phyloP scores from a whole-genome alignment of 2,329 filamentous ascomycete species.

The Ilyonectria sp. region DNA sequence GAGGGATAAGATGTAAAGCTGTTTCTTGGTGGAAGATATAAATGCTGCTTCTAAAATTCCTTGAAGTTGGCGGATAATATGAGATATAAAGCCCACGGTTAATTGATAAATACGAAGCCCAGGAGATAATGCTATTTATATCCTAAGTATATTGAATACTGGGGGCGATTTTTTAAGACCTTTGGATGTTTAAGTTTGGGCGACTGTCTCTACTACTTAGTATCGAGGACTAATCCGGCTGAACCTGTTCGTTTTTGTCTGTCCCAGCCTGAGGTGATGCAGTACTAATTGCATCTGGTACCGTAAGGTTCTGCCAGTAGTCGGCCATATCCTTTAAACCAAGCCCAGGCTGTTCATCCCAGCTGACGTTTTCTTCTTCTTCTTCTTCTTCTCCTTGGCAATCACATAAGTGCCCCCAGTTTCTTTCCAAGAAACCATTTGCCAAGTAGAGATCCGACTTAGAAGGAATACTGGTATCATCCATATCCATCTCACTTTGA shows the following conservation, averaged over 20 bases:
- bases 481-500: conserved; percentile 10
- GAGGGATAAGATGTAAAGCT: background rate
- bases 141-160: background rate
- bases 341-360: no score
- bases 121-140: background rate
- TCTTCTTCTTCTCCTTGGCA: background rate
- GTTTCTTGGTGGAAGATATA: background rate
- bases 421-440: conserved; percentile 14
- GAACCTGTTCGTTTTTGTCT: background rate
- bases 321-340: background rate
- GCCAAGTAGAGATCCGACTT: conserved; percentile 8
- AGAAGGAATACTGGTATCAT: conserved; percentile 6
- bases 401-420: background rate
- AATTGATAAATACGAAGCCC: background rate
- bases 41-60: background rate
- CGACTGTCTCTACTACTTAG: background rate
- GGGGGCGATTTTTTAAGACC: background rate
- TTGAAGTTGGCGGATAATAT: background rate
- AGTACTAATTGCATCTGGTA: background rate
- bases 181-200: background rate
- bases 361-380: no score
- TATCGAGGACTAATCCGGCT: background rate
- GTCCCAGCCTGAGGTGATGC: background rate
- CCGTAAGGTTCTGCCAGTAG: background rate
- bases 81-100: background rate